These are phyloP conservation scores for Dioscorea alata DNA, from an alignment of 106 monocot genomes.

Conservation along the genomic window DNA sequence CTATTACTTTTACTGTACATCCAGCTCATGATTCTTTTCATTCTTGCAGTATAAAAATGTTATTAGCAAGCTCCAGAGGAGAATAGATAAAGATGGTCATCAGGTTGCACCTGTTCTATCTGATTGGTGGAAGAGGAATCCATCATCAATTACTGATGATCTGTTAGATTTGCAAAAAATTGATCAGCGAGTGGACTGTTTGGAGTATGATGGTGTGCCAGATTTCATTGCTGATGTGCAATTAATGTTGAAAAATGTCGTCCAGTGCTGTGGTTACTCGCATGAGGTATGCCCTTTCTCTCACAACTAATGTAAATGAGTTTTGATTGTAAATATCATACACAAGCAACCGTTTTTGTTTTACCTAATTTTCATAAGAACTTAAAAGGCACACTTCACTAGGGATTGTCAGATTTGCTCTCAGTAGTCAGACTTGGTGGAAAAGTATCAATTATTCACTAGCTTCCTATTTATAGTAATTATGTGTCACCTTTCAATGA, in stretches of 20 bases:
- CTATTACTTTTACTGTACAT: neutral
- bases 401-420: too few relatives aligned
- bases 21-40: neutral
- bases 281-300: conserved; percentile 43
- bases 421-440: too few relatives aligned
- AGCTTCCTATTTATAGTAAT: too few relatives aligned
- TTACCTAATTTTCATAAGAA: too few relatives aligned
- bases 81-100: conserved; percentile 78
- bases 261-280: conserved; percentile 49
- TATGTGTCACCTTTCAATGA: too few relatives aligned
- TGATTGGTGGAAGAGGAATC: conserved; percentile 58
- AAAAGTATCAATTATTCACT: too few relatives aligned
- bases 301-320: too few relatives aligned
- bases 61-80: conserved; percentile 74
- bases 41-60: conserved; percentile 82
- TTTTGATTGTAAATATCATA: too few relatives aligned
- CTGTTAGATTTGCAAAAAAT: conserved; percentile 66
- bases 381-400: too few relatives aligned
- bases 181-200: conserved; percentile 70
- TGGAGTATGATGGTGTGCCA: conserved; percentile 50
- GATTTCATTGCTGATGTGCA: conserved; percentile 84
- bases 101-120: conserved; percentile 59
- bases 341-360: too few relatives aligned
- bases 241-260: conserved; percentile 67
- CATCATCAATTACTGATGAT: conserved; percentile 17